Percentiles rank a stretch among this genome's conserved stretches.
phyloP scores from a whole-genome alignment of 371 early-diverging fungal species.

The Syncephalastrum sp. region DNA sequence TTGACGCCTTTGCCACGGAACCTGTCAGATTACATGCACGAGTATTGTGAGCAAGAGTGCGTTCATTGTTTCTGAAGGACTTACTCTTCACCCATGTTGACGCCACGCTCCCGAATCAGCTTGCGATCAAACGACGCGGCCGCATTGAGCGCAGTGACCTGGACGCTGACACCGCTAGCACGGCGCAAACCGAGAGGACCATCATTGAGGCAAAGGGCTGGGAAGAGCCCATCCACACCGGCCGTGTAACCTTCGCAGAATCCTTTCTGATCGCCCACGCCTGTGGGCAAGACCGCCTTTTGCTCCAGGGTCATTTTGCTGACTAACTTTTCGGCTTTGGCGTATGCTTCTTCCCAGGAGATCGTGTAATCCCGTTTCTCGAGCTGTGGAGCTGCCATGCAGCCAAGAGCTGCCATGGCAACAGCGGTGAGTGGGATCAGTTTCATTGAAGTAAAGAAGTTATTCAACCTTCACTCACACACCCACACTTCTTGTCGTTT shows the following conservation, averaged over 20 bases:
- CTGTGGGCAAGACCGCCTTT: constrained; percentile 47
- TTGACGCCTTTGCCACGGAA: constrained; percentile 49
- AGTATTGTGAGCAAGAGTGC: too few relatives aligned
- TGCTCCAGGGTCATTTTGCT: constrained; percentile 30
- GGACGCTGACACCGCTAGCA: constrained; percentile 33
- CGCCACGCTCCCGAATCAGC: constrained; percentile 44
- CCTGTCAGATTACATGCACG: too few relatives aligned
- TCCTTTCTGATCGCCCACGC: constrained; percentile 36
- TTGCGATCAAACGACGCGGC: constrained; percentile 52
- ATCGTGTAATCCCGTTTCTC: too few relatives aligned
- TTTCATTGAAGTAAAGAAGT: too few relatives aligned
- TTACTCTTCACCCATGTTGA: constrained; percentile 47
- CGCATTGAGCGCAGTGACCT: constrained; percentile 50
- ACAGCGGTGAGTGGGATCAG: too few relatives aligned
- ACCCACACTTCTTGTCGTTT: too few relatives aligned
- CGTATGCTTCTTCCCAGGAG: constrained; percentile 38
- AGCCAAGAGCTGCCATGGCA: too few relatives aligned
- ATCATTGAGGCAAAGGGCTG: constrained; percentile 53
- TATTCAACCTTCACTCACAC: too few relatives aligned
- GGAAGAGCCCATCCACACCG: constrained; percentile 40
- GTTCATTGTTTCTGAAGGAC: too few relatives aligned
- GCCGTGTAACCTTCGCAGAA: constrained; percentile 52
- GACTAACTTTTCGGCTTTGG: constrained; percentile 25
- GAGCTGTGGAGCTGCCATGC: too few relatives aligned
- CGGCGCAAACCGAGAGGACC: constrained; percentile 51